A percentile compares a stretch with the other conserved stretches of the same genome.
phyloP scores from a whole-genome alignment of 208 protist genomes.

The Crithidia expoeki region DNA sequence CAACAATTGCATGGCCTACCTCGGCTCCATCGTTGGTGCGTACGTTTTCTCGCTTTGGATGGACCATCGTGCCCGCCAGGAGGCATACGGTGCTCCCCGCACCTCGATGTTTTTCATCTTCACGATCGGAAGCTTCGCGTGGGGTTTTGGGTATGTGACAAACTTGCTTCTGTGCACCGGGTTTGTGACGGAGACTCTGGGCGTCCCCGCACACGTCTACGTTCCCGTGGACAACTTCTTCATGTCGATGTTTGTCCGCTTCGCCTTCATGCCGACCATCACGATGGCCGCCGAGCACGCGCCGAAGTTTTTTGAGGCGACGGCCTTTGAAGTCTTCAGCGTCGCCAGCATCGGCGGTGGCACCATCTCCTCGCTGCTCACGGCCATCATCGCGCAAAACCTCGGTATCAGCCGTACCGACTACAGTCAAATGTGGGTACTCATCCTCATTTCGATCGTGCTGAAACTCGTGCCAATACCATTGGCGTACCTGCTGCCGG shows the following conservation, averaged over 20 bases:
- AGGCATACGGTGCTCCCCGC: constrained; percentile 22
- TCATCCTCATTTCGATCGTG: constrained; percentile 37
- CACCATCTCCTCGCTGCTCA: constrained; percentile 42
- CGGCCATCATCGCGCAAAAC: constrained; percentile 27
- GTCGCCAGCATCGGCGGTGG: constrained; percentile 44
- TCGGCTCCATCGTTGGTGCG: constrained; percentile 48
- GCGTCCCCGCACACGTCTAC: constrained; percentile 34
- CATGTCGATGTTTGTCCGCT: constrained; percentile 44
- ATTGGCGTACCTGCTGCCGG: constrained; percentile 45
- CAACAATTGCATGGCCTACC: constrained; percentile 32
- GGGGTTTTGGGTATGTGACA: constrained; percentile 49
- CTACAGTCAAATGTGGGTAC: constrained; percentile 35
- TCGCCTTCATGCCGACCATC: constrained; percentile 64
- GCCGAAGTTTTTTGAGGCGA: constrained; percentile 53
- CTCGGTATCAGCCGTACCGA: constrained; percentile 33
- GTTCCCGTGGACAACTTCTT: constrained; percentile 57
- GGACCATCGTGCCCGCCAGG: constrained; percentile 35
- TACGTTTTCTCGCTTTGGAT: constrained; percentile 53
- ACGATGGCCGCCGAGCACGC: constrained; percentile 57
- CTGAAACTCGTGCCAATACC: constrained; percentile 54
- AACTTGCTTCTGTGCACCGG: constrained; percentile 60
- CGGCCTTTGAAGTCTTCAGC: constrained; percentile 55
- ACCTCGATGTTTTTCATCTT: constrained; percentile 58
- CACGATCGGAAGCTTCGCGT: constrained; percentile 43
- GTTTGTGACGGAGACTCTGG: constrained; percentile 31